These are phyloP conservation scores for Fusarium annulatum DNA, from an alignment of 2,329 filamentous ascomycete genomes.

Conservation along the genomic window DNA sequence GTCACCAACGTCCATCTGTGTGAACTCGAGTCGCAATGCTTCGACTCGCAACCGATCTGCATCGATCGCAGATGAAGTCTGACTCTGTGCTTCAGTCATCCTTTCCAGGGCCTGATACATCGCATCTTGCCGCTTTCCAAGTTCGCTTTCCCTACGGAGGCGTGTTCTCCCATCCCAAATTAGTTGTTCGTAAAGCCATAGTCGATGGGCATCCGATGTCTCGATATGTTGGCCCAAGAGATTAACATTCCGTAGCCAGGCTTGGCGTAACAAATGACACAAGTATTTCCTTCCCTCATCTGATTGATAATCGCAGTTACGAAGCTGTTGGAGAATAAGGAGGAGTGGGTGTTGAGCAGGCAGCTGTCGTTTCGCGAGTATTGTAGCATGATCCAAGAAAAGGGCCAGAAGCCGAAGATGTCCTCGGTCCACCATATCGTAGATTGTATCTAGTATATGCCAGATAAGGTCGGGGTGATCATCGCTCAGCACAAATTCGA, in stretches of 20 bases:
- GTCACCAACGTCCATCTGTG: constrained; percentile 53
- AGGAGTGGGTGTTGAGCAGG: constrained; percentile 50
- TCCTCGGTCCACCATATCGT: constrained; percentile 51
- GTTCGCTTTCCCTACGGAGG: constrained; percentile 48
- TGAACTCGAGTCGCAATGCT: constrained; percentile 51
- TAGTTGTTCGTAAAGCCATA: constrained; percentile 54
- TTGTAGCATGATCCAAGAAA: constrained; percentile 49
- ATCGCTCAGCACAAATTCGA: constrained; percentile 52
- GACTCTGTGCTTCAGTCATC: constrained; percentile 32
- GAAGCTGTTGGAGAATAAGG: constrained; percentile 48
- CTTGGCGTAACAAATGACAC: constrained; percentile 50
- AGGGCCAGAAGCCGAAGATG: constrained; percentile 50
- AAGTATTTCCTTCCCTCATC: constrained; percentile 47
- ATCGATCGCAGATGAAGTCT: constrained; percentile 17
- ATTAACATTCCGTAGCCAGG: constrained; percentile 53
- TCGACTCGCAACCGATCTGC: constrained; percentile 48
- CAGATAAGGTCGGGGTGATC: constrained; percentile 53
- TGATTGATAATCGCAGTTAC: constrained; percentile 47
- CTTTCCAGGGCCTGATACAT: constrained; percentile 48
- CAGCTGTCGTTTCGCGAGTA: constrained; percentile 45
- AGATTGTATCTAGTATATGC: constrained; percentile 54
- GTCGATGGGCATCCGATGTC: constrained; percentile 44
- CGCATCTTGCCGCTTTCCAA: constrained; percentile 43
- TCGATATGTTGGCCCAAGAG: constrained; percentile 48
- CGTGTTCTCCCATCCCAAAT: constrained; percentile 54